Conservation (phyloP, 805 yeast genomes). For the Debaryomyces tyrocola region DNA sequence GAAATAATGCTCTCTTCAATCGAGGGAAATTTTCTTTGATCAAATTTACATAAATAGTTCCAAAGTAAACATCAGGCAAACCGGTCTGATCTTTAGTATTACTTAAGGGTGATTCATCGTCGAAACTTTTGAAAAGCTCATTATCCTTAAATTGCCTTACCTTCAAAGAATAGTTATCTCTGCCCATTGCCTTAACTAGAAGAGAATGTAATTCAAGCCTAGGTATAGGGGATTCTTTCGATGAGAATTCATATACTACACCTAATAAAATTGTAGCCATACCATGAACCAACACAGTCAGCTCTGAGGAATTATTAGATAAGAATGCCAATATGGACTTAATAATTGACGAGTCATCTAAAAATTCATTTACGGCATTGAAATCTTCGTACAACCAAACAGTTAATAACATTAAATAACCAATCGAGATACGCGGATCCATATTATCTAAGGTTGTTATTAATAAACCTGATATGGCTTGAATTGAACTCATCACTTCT, state of each 20-base stretch:
- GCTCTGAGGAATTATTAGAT: constrained; percentile 46
- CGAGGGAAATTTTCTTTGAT: constrained; percentile 69
- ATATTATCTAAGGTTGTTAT: constrained; percentile 57
- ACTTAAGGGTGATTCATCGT: constrained; percentile 47
- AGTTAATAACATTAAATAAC: constrained; percentile 72
- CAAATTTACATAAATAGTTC: constrained; percentile 58
- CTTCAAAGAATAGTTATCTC: constrained; percentile 73
- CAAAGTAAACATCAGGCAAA: constrained; percentile 79
- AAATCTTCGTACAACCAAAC: constrained; percentile 79
- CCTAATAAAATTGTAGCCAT: constrained; percentile 73
- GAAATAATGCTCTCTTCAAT: constrained; percentile 67
- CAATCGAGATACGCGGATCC: constrained; percentile 77
- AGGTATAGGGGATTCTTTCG: constrained; percentile 58
- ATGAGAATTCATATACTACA: constrained; percentile 72
- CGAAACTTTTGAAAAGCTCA: constrained; percentile 54
- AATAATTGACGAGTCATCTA: constrained; percentile 64
- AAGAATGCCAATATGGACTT: constrained; percentile 69
- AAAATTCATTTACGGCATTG: constrained; percentile 71
- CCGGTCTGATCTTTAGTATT: constrained; percentile 77
- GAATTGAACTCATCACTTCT: constrained; percentile 68
- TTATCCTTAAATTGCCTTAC: constrained; percentile 71
- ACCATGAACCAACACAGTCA: constrained; percentile 62
- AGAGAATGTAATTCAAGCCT: constrained; percentile 61
- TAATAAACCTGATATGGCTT: constrained; percentile 74
- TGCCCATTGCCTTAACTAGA: constrained; percentile 72